These are phyloP conservation scores for Ascochyta fabae DNA, from an alignment of 2,329 filamentous ascomycete genomes.

Conservation along the genomic window DNA sequence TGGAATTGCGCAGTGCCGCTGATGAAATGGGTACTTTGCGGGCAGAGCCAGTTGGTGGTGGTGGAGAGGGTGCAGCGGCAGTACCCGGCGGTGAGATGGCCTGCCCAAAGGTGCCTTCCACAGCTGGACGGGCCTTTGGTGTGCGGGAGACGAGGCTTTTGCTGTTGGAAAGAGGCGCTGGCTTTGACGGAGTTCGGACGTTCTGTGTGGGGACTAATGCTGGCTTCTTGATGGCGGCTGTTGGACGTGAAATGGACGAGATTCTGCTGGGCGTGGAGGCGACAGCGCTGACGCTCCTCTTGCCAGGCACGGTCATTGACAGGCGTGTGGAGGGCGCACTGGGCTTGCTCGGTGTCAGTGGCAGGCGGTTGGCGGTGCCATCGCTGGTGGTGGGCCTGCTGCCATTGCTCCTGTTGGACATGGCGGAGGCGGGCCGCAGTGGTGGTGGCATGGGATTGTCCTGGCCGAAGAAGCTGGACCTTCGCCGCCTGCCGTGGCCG, in stretches of 20 bases:
- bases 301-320: slow-evolving; percentile 46
- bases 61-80: slow-evolving; percentile 17
- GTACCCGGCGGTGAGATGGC: slow-evolving; percentile 38
- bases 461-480: slow-evolving; percentile 75
- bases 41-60: slow-evolving; percentile 40
- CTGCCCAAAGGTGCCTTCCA: slow-evolving; percentile 46
- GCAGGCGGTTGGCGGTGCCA: slow-evolving; percentile 38
- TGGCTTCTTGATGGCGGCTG: slow-evolving; percentile 40
- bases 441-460: slow-evolving; percentile 67
- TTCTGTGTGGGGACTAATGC: slow-evolving; percentile 37
- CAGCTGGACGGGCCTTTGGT: slow-evolving; percentile 39
- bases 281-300: slow-evolving; percentile 45
- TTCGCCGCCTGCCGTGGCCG: slow-evolving; percentile 64
- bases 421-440: slow-evolving; percentile 66
- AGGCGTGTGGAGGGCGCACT: slow-evolving; percentile 25
- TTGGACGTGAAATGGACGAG: slow-evolving; percentile 42
- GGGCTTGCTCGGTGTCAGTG: slow-evolving; percentile 40
- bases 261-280: slow-evolving; percentile 31
- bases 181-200: slow-evolving; percentile 35
- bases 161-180: slow-evolving; percentile 41
- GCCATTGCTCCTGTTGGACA: slow-evolving; percentile 60
- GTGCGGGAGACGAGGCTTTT: slow-evolving; percentile 48
- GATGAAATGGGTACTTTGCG: slow-evolving; percentile 71
- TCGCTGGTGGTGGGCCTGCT: slow-evolving; percentile 60
- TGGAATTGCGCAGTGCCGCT: slow-evolving; percentile 81